Evolutionary conservation across 768 basidiomycete species (phyloP).

Genomic region (Mycena belliarum): DNA sequence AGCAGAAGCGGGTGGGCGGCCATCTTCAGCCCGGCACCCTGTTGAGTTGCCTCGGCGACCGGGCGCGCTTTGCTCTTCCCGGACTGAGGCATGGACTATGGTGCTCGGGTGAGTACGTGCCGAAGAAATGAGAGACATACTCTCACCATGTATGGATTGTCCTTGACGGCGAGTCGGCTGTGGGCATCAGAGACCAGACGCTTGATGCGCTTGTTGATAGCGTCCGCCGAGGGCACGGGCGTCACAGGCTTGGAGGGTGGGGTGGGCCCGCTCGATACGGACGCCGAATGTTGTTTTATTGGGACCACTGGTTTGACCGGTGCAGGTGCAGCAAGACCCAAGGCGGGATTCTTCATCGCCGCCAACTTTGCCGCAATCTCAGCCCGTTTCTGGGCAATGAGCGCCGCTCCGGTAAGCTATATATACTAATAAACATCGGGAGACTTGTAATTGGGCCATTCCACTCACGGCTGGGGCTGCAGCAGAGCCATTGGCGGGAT

Average conservation of each 20-base stretch:
- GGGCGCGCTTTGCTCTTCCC: constrained; percentile 56
- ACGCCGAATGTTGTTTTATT: constrained; percentile 9
- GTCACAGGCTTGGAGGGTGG: constrained; percentile 32
- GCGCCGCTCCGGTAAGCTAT: constrained; percentile 55
- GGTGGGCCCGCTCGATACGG: constrained; percentile 41
- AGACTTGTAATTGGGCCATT: neutral
- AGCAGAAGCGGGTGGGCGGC: constrained; percentile 85
- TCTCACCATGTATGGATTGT: constrained; percentile 87
- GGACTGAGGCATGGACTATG: constrained; percentile 53
- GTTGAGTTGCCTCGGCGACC: constrained; percentile 63
- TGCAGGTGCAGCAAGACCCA: constrained; percentile 33
- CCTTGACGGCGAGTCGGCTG: constrained; percentile 70
- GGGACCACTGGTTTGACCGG: constrained; percentile 28
- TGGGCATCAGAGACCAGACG: constrained; percentile 82
- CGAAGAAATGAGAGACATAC: neutral
- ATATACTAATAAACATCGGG: constrained; percentile 7
- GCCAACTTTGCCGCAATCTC: constrained; percentile 87
- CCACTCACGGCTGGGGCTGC: constrained; percentile 46
- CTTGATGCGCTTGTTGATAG: constrained; percentile 44
- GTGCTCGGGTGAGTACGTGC: neutral
- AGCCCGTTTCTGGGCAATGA: constrained; percentile 82
- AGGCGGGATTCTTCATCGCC: constrained; percentile 53
- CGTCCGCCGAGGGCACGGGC: constrained; percentile 56
- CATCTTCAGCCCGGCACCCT: constrained; percentile 86
- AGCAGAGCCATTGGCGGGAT: constrained; percentile 45